Percentiles rank a stretch among this genome's conserved stretches.
phyloP scores from a whole-genome alignment of 176 grass and related monocot species.

The Thalia dealbata region DNA sequence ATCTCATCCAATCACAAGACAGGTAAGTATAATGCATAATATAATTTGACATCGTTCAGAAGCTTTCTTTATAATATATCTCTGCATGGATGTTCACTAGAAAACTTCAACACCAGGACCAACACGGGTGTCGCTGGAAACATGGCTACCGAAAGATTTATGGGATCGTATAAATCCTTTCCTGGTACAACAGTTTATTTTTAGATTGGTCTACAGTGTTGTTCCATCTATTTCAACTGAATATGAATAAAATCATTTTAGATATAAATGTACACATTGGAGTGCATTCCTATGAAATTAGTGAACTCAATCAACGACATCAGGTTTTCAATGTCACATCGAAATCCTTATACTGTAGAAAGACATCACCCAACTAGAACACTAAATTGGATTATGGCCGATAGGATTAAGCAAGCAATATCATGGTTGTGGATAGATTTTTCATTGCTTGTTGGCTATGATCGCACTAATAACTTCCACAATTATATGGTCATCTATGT shows the following conservation, averaged over 20 bases:
- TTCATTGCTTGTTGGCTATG: not conserved
- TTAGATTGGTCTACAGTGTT: too few relatives aligned
- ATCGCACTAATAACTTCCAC: not conserved
- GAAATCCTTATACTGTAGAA: not conserved
- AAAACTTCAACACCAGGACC: slow-evolving; percentile 77
- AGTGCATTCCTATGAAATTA: too few relatives aligned
- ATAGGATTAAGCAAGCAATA: not conserved
- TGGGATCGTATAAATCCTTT: slow-evolving; percentile 89
- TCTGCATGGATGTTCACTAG: slow-evolving; percentile 17
- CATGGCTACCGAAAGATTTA: slow-evolving; percentile 88
- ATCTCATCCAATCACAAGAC: slow-evolving; percentile 54
- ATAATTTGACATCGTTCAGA: not conserved
- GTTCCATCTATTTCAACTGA: too few relatives aligned
- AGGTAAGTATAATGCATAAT: slow-evolving; percentile 33
- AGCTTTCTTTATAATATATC: not conserved
- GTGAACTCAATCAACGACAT: too few relatives aligned
- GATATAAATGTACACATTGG: too few relatives aligned
- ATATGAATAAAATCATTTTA: too few relatives aligned
- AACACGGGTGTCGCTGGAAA: slow-evolving; percentile 78
- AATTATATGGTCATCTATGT: not conserved
- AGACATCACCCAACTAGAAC: not conserved
- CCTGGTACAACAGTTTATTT: slow-evolving; percentile 37
- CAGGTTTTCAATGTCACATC: not conserved
- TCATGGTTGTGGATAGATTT: not conserved
- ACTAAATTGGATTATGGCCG: not conserved